Percentiles rank a stretch among this genome's conserved stretches.
phyloP scores from a whole-genome alignment of 768 basidiomycete species.

The Leccinum pellstonianum region DNA sequence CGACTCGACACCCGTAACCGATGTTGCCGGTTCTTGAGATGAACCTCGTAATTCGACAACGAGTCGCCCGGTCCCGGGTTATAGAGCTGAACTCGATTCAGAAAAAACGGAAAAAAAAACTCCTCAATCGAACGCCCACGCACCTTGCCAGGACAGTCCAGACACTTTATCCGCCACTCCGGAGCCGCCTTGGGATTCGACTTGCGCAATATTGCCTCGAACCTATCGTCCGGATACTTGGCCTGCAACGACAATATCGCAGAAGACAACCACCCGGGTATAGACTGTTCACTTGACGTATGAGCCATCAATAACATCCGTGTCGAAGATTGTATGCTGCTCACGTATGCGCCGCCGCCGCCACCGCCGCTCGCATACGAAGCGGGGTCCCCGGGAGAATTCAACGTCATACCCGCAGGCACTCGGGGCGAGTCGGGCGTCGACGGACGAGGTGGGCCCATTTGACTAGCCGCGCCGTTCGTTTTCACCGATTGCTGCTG shows the following conservation, averaged over 20 bases:
- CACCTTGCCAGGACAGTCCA: constrained; percentile 93
- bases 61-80: constrained; percentile 88
- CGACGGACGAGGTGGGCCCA: constrained; percentile 15
- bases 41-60: constrained; percentile 87
- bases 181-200: constrained; percentile 50
- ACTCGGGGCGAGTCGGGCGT: constrained; percentile 28
- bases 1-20: constrained; percentile 71
- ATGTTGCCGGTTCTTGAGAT: constrained; percentile 83
- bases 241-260: constrained; percentile 68
- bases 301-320: constrained; percentile 34
- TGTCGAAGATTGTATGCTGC: constrained; percentile 17
- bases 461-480: constrained; percentile 46
- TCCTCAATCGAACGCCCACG: background rate
- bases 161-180: constrained; percentile 91
- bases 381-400: constrained; percentile 18
- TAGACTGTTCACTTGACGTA: constrained; percentile 36
- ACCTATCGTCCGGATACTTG: constrained; percentile 78
- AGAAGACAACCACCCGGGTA: constrained; percentile 68
- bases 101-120: background rate
- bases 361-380: constrained; percentile 10
- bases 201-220: constrained; percentile 72
- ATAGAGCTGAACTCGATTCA: constrained; percentile 58
- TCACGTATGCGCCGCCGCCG: constrained; percentile 25
- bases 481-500: constrained; percentile 48
- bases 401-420: constrained; percentile 10